Conservation (phyloP, 1,139 yeast genomes). For the Dujonia santamariae region DNA sequence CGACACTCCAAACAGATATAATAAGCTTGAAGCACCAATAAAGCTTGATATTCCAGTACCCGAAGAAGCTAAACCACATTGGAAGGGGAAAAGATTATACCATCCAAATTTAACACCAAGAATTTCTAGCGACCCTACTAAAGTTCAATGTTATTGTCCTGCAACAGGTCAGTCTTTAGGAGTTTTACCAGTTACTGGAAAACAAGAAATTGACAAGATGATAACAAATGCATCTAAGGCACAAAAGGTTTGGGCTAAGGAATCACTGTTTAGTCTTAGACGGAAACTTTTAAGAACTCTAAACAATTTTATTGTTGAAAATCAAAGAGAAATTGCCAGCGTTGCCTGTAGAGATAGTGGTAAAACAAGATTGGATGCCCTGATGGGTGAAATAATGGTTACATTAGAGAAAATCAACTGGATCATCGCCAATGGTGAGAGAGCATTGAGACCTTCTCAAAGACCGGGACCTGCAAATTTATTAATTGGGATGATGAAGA, state of each 20-base stretch:
- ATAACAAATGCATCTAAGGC: constrained; percentile 59
- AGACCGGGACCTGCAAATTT: constrained; percentile 87
- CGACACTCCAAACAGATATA: constrained; percentile 38
- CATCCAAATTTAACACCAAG: constrained; percentile 51
- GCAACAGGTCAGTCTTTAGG: constrained; percentile 93
- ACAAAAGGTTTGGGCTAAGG: constrained; percentile 52
- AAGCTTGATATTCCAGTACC: constrained; percentile 64
- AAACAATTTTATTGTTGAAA: constrained; percentile 65
- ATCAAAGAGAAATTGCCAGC: constrained; percentile 84
- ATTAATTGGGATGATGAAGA: constrained; percentile 68
- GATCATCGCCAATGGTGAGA: constrained; percentile 82
- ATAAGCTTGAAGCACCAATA: constrained; percentile 42
- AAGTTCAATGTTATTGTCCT: constrained; percentile 86
- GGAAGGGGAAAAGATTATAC: constrained; percentile 83
- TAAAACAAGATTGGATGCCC: constrained; percentile 91
- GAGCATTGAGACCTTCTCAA: constrained; percentile 62
- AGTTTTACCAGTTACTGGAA: constrained; percentile 57
- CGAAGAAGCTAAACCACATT: constrained; percentile 82
- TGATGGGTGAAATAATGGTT: constrained; percentile 93
- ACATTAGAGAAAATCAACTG: constrained; percentile 89
- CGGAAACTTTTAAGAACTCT: constrained; percentile 70
- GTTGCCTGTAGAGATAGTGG: constrained; percentile 97
- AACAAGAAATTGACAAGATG: constrained; percentile 65
- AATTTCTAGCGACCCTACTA: constrained; percentile 56
- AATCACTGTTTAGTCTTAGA: constrained; percentile 50